Percentiles rank a stretch among this genome's conserved stretches.
These are phyloP conservation scores for Candida coleopterorum DNA, from an alignment of 805 yeast genomes.

Conservation along the genomic window DNA sequence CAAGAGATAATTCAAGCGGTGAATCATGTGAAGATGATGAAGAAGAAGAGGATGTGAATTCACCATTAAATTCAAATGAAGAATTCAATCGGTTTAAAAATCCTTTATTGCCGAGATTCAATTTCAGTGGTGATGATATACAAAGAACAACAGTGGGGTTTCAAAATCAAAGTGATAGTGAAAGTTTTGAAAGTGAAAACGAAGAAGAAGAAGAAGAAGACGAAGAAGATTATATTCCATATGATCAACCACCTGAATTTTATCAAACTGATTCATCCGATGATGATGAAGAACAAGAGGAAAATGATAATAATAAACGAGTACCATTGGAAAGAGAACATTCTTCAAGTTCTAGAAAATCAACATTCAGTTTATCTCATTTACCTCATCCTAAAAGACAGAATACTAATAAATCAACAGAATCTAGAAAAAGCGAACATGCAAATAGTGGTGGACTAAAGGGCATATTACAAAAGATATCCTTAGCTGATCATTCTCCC, in stretches of 20 bases:
- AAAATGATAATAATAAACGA: background rate
- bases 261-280: conserved; percentile 8
- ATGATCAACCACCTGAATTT: conserved; percentile 3
- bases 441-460: conserved; percentile 14
- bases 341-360: background rate
- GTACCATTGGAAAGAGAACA: background rate
- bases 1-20: background rate
- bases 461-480: conserved; percentile 32
- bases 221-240: conserved; percentile 4
- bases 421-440: background rate
- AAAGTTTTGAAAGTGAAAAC: too few species aligned
- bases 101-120: conserved; percentile 4
- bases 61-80: background rate
- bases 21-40: conserved; percentile 9
- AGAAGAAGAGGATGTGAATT: conserved; percentile 5
- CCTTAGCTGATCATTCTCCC: conserved; percentile 27
- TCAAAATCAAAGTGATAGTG: conserved; percentile 2
- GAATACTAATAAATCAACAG: background rate
- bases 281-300: conserved; percentile 1
- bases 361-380: background rate
- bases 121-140: background rate
- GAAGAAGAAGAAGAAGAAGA: conserved; percentile 8
- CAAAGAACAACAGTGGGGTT: background rate
- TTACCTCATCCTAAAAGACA: background rate
- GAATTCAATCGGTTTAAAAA: too few species aligned